A percentile compares a stretch with the other conserved stretches of the same genome.
Conservation (phyloP, 2,329 filamentous ascomycete species). For the Blastomyces gilchristii region DNA sequence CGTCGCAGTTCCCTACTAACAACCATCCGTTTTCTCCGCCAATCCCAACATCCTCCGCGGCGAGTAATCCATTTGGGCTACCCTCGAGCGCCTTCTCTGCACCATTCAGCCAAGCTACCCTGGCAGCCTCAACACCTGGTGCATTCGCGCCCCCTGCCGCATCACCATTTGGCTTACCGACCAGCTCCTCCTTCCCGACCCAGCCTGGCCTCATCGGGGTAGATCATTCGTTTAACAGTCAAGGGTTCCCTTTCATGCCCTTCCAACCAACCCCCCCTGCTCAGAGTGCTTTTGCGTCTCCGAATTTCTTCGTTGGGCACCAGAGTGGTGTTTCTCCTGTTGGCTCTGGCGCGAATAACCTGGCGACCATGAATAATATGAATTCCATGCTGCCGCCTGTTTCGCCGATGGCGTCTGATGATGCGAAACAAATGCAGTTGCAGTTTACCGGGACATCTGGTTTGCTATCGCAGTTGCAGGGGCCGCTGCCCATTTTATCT, state of each 20-base stretch:
- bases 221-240: conserved; percentile 45
- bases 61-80: conserved; percentile 55
- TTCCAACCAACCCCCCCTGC: conserved; percentile 52
- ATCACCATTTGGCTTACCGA: conserved; percentile 51
- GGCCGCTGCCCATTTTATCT: conserved; percentile 3
- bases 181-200: conserved; percentile 28
- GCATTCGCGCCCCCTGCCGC: conserved; percentile 64
- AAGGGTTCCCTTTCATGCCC: conserved; percentile 57
- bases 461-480: conserved; percentile 8
- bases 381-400: conserved; percentile 50
- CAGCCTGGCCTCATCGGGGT: conserved; percentile 42
- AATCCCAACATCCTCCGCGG: conserved; percentile 65
- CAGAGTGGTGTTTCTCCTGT: conserved; percentile 50
- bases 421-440: conserved; percentile 23
- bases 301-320: conserved; percentile 32
- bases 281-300: conserved; percentile 31
- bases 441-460: conserved; percentile 18
- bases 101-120: conserved; percentile 48
- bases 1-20: conserved; percentile 58
- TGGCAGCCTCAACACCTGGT: conserved; percentile 53
- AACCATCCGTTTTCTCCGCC: conserved; percentile 70
- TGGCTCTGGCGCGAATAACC: conserved; percentile 29
- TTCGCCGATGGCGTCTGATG: conserved; percentile 52
- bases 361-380: conserved; percentile 27
- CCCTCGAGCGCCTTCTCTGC: conserved; percentile 54